A percentile compares a stretch with the other conserved stretches of the same genome.
Evolutionary conservation across 108 stramenopile genomes (phyloP).

Genomic region (Conticribra guillardii): DNA sequence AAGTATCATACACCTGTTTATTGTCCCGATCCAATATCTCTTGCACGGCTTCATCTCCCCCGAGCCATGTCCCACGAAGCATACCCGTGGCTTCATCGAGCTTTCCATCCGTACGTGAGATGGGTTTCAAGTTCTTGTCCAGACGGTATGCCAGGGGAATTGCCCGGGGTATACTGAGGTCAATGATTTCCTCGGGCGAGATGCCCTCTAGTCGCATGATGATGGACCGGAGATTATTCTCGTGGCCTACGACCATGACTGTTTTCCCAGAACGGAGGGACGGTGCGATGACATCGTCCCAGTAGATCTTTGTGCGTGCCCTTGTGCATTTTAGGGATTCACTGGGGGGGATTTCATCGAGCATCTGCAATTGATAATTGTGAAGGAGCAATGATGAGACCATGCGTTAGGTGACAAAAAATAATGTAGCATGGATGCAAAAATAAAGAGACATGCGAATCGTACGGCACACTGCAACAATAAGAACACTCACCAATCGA

Average conservation of each 20-base stretch:
- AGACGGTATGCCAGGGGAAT: constrained; percentile 90
- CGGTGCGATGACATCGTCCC: constrained; percentile 89
- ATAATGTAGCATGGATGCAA: too few relatives aligned
- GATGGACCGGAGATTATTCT: constrained; percentile 93
- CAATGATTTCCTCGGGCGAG: constrained; percentile 86
- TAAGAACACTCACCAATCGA: constrained; percentile 60
- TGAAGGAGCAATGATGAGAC: not conserved
- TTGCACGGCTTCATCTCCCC: constrained; percentile 75
- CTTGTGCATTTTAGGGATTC: constrained; percentile 89
- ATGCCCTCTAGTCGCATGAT: constrained; percentile 95
- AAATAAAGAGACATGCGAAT: too few relatives aligned
- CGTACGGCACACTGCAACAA: constrained; percentile 3
- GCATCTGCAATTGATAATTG: constrained; percentile 45
- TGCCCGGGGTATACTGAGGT: constrained; percentile 89
- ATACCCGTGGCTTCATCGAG: constrained; percentile 84
- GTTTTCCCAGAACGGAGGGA: constrained; percentile 85
- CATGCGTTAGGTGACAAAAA: constrained; percentile 76
- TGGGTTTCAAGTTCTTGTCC: constrained; percentile 80
- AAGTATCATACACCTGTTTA: constrained; percentile 85
- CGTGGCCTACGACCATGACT: constrained; percentile 95
- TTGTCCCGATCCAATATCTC: constrained; percentile 77
- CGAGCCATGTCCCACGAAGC: constrained; percentile 80
- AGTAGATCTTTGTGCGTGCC: constrained; percentile 85
- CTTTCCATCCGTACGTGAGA: constrained; percentile 69
- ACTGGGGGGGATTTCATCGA: constrained; percentile 63